A percentile compares a stretch with the other conserved stretches of the same genome.
Evolutionary conservation across 768 basidiomycete genomes (phyloP).

Genomic region (Coprinopsis cinerea): DNA sequence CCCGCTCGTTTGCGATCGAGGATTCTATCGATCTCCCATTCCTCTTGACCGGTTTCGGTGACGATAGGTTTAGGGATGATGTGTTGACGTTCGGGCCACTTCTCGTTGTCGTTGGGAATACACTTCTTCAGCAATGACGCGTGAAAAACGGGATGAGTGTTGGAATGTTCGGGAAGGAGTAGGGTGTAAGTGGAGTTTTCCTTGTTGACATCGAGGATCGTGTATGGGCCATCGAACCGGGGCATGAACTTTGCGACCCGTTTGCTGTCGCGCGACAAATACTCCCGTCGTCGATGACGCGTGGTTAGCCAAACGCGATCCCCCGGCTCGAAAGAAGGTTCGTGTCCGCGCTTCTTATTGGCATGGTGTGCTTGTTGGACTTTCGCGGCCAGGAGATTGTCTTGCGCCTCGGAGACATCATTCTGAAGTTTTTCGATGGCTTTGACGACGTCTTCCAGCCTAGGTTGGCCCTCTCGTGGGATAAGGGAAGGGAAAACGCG

Average conservation of each 20-base stretch:
- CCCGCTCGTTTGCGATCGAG: constrained; percentile 19
- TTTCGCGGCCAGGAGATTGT: constrained; percentile 19
- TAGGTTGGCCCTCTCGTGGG: constrained; percentile 13
- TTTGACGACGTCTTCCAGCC: constrained; percentile 7
- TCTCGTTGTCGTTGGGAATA: background rate
- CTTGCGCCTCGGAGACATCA: constrained; percentile 10
- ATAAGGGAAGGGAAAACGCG: constrained; percentile 16
- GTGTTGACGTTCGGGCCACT: background rate
- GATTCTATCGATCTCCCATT: constrained; percentile 23
- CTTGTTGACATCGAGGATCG: constrained; percentile 7
- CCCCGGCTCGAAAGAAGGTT: background rate
- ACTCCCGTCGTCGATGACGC: constrained; percentile 22
- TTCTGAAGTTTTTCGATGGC: constrained; percentile 21
- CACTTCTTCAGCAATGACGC: constrained; percentile 14
- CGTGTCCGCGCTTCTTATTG: background rate
- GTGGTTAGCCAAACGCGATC: constrained; percentile 26
- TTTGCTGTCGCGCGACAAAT: constrained; percentile 22
- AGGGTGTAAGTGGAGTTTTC: constrained; percentile 23
- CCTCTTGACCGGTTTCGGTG: constrained; percentile 8
- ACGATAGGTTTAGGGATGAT: background rate
- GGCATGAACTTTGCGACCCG: constrained; percentile 39
- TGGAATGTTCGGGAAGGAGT: too few species aligned
- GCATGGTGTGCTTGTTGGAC: constrained; percentile 2
- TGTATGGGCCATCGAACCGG: constrained; percentile 25
- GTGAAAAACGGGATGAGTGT: constrained; percentile 31